Base-by-base conservation (phyloP, 208 protist genomes). In the Acanthamoeba healyi region DNA sequence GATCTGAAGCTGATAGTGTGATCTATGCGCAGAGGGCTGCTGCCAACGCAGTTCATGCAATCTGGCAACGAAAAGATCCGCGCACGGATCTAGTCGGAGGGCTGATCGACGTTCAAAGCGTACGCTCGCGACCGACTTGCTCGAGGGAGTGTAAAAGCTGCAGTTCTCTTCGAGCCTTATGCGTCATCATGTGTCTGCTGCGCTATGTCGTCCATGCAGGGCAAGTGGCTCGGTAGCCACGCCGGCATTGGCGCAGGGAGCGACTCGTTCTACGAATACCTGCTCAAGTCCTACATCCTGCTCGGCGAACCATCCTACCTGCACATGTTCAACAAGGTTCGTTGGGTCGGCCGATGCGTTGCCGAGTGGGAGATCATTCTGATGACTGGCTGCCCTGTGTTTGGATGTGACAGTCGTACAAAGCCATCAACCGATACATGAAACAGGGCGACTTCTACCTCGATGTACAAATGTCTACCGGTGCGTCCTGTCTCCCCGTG, bases 231-330 rank as follows among this genome's bases (percentile, higher is more conserved):
- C 5, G 42, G 5, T 7, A 42, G 72, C 34, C 74, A 92, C 19
- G 87, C 94, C n/a, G 95, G 95, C 32, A 95, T 87, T n/a, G 98
- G 98, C 26, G 96, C 96, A 3, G 94, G 82, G 19, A 93, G 97
- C n/a, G 98, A 99, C 93, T 97, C 95, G 87, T 98, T 96, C 34
- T 97, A 97, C 91, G 98, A 99, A 90, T 99, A 99, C 94, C 81
- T 98, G 17, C 94, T 98, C 44, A 99, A 99, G 95, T 38, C 95
- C 22, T 95, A 97, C 49, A 94, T 97, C 17, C 89, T 98, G 22
- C 96, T 97, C 51, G 97, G 97, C 24, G 95, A 97, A 29, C 72
- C 94, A 84, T 40, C 96, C 34, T 96, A 96, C 74, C 29, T 93
- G 24, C 32, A 94, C 22, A 94, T 96, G 10, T 96, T 96, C 67